A percentile compares a stretch with the other conserved stretches of the same genome.
Conservation (phyloP, 441 rosid genomes). For the Brassica balearica region DNA sequence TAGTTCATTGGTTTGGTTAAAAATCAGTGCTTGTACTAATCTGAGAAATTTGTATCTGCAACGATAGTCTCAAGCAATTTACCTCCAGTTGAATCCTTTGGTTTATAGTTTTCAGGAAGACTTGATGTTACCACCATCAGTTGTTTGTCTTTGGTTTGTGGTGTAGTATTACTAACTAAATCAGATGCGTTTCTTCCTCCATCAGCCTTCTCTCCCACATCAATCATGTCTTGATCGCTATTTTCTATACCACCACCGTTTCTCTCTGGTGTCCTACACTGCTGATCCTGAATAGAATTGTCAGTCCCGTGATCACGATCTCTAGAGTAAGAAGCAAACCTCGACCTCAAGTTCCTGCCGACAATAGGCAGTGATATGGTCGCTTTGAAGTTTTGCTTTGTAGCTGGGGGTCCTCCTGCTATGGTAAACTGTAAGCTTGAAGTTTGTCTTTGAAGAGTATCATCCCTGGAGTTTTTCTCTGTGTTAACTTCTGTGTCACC, state of each 20-base stretch:
- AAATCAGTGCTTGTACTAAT: not conserved
- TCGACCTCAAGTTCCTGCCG: constrained; percentile 79
- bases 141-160: constrained; percentile 34
- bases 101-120: constrained; percentile 48
- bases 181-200: constrained; percentile 23
- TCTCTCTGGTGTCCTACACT: constrained; percentile 39
- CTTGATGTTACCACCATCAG: constrained; percentile 41
- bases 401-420: constrained; percentile 98
- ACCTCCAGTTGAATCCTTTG: constrained; percentile 51
- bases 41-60: constrained; percentile 16
- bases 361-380: constrained; percentile 80
- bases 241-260: constrained; percentile 28
- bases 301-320: constrained; percentile 43
- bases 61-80: constrained; percentile 30
- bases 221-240: constrained; percentile 21
- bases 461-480: constrained; percentile 43
- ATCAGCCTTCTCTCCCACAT: constrained; percentile 32
- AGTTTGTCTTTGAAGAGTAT: constrained; percentile 43
- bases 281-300: constrained; percentile 46
- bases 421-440: constrained; percentile 69
- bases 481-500: constrained; percentile 62
- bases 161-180: constrained; percentile 20
- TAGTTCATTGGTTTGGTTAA: not conserved
- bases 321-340: constrained; percentile 70
- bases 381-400: constrained; percentile 87